Evolutionary conservation across 345 rosid genomes (phyloP).

Genomic region (Leavenworthia alabamica): DNA sequence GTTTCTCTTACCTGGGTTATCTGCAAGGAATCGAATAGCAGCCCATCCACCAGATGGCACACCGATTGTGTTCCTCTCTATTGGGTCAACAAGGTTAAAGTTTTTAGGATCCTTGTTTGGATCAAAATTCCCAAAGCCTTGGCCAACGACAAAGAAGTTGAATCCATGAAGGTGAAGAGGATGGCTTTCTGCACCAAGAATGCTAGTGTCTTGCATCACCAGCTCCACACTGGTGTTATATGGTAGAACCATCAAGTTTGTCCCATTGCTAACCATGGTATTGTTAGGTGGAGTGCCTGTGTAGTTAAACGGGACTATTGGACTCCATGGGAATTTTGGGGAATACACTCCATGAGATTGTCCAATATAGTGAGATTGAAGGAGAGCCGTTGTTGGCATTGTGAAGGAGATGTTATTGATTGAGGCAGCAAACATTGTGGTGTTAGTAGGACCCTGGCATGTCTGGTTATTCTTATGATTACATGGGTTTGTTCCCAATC

Average conservation of each 20-base stretch:
- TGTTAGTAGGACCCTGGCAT: slow-evolving; percentile 67
- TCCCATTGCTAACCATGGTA: slow-evolving; percentile 53
- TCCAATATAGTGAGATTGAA: slow-evolving; percentile 51
- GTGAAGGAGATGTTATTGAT: slow-evolving; percentile 54
- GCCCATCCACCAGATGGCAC: slow-evolving; percentile 70
- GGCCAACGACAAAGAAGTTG: slow-evolving; percentile 66
- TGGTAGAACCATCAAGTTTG: slow-evolving; percentile 51
- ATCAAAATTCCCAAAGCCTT: slow-evolving; percentile 61
- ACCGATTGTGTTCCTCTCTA: slow-evolving; percentile 57
- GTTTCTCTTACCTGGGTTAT: slow-evolving; percentile 53
- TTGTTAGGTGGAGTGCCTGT: slow-evolving; percentile 56
- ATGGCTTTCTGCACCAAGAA: slow-evolving; percentile 68
- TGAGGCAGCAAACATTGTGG: slow-evolving; percentile 56
- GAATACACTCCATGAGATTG: slow-evolving; percentile 45
- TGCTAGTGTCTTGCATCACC: slow-evolving; percentile 62
- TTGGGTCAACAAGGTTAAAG: slow-evolving; percentile 49
- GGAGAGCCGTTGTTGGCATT: slow-evolving; percentile 57
- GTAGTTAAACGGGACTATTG: slow-evolving; percentile 42
- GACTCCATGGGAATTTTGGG: slow-evolving; percentile 41
- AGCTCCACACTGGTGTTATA: slow-evolving; percentile 57
- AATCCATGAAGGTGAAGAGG: slow-evolving; percentile 70
- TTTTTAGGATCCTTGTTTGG: slow-evolving; percentile 46
- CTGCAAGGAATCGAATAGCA: slow-evolving; percentile 62
- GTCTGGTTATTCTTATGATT: slow-evolving; percentile 43
- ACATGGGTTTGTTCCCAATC: slow-evolving; percentile 56